Conservation (phyloP, 208 protist genomes). For the Leishmania turanica region DNA sequence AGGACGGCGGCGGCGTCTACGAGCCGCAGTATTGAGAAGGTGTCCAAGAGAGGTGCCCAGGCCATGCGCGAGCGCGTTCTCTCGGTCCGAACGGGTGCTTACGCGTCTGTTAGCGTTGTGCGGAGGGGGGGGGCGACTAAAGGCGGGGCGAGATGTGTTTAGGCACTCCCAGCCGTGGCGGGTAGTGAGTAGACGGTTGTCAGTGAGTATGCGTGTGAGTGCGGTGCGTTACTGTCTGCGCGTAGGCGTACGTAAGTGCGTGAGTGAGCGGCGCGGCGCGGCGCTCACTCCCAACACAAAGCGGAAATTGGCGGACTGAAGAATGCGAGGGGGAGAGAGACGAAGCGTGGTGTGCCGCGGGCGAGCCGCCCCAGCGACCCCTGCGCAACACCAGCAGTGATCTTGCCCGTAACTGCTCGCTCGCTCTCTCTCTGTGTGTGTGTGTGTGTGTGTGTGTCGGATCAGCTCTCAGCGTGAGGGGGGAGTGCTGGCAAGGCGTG, state of each 20-base stretch:
- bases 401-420: background rate
- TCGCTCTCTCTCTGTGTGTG: background rate
- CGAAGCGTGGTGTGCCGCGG: background rate
- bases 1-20: constrained; percentile 26
- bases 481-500: background rate
- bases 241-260: too few species aligned
- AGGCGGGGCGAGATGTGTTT: too few species aligned
- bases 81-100: background rate
- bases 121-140: background rate
- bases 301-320: background rate
- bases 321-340: background rate
- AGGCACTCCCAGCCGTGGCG: background rate
- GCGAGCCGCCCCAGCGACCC: background rate
- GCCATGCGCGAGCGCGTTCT: background rate
- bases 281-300: background rate
- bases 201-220: background rate
- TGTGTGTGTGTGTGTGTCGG: background rate
- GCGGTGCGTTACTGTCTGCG: background rate
- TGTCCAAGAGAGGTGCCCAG: background rate
- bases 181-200: background rate
- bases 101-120: background rate
- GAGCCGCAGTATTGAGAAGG: constrained; percentile 28
- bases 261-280: background rate
- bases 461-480: background rate
- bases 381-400: background rate